A percentile compares a stretch with the other conserved stretches of the same genome.
Conservation (phyloP, 371 early-diverging fungal genomes). For the Mucor velutinosus region DNA sequence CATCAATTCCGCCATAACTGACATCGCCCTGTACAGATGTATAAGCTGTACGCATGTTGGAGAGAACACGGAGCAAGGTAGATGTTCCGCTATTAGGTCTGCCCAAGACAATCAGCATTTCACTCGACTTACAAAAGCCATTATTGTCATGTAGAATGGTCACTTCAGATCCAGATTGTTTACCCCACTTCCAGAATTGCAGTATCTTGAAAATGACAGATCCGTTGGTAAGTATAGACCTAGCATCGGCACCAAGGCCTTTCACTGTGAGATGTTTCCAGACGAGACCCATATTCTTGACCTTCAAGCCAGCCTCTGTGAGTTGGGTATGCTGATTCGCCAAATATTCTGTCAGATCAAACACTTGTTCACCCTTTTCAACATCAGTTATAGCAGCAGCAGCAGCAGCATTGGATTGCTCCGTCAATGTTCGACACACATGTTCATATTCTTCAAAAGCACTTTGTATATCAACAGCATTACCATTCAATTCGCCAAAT, state of each 20-base stretch:
- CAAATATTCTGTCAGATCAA: conserved; percentile 33
- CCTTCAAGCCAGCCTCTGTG: conserved; percentile 40
- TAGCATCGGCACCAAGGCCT: conserved; percentile 45
- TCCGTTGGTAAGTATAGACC: conserved; percentile 36
- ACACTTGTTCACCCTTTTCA: conserved; percentile 23
- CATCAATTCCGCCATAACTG: conserved; percentile 64
- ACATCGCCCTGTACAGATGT: conserved; percentile 56
- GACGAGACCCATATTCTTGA: conserved; percentile 48
- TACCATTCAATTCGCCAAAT: conserved; percentile 46
- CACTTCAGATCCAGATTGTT: conserved; percentile 17
- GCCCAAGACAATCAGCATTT: conserved; percentile 75
- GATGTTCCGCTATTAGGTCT: conserved; percentile 75
- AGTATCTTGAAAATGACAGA: conserved; percentile 14
- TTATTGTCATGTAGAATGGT: conserved; percentile 55
- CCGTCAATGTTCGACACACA: conserved; percentile 38
- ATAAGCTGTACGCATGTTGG: conserved; percentile 66
- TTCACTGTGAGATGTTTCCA: conserved; percentile 46
- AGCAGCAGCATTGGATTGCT: conserved; percentile 25
- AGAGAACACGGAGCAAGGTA: conserved; percentile 66
- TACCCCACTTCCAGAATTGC: conserved; percentile 28
- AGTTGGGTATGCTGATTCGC: conserved; percentile 22
- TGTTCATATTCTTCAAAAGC: conserved; percentile 41
- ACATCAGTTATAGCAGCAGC: not conserved
- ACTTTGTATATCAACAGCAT: conserved; percentile 42
- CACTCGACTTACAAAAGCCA: conserved; percentile 67